A percentile compares a stretch with the other conserved stretches of the same genome.
phyloP scores from a whole-genome alignment of 129 eudicot genomes.

The Flaveria trinervia region DNA sequence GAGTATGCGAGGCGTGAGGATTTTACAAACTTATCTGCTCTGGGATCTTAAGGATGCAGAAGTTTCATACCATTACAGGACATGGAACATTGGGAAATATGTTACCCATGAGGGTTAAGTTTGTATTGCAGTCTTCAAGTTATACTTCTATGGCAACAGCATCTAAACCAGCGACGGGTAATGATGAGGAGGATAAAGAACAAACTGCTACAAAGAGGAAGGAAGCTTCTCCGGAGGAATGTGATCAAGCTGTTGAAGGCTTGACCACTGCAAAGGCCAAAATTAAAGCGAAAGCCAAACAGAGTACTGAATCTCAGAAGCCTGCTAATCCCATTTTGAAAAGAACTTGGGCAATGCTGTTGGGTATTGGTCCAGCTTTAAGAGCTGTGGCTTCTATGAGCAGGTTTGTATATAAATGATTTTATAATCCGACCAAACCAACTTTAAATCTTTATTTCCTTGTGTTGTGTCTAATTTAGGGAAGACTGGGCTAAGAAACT shows the following conservation, averaged over 20 bases:
- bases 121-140: slow-evolving; percentile 38
- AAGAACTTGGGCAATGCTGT: slow-evolving; percentile 64
- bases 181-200: slow-evolving; percentile 56
- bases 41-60: slow-evolving; percentile 35
- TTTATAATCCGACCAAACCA: background rate
- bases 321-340: slow-evolving; percentile 50
- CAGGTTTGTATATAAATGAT: slow-evolving; percentile 50
- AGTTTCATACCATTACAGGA: slow-evolving; percentile 31
- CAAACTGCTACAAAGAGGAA: slow-evolving; percentile 63
- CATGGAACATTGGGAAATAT: slow-evolving; percentile 35
- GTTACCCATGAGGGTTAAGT: slow-evolving; percentile 39
- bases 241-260: slow-evolving; percentile 96
- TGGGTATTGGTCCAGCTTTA: slow-evolving; percentile 93
- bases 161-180: slow-evolving; percentile 57
- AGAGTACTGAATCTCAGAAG: slow-evolving; percentile 58
- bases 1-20: slow-evolving; percentile 30
- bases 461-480: slow-evolving; percentile 44
- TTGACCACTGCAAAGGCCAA: slow-evolving; percentile 75
- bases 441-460: slow-evolving; percentile 2
- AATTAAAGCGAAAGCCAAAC: slow-evolving; percentile 65
- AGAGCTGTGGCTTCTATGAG: slow-evolving; percentile 85
- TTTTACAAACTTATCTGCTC: slow-evolving; percentile 25
- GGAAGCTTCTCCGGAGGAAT: slow-evolving; percentile 91
- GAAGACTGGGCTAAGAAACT: slow-evolving; percentile 93
- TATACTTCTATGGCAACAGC: slow-evolving; percentile 61